These are phyloP conservation scores for Cutaneotrichosporon dermatis DNA, from an alignment of 1,284 basidiomycete species.

Conservation along the genomic window DNA sequence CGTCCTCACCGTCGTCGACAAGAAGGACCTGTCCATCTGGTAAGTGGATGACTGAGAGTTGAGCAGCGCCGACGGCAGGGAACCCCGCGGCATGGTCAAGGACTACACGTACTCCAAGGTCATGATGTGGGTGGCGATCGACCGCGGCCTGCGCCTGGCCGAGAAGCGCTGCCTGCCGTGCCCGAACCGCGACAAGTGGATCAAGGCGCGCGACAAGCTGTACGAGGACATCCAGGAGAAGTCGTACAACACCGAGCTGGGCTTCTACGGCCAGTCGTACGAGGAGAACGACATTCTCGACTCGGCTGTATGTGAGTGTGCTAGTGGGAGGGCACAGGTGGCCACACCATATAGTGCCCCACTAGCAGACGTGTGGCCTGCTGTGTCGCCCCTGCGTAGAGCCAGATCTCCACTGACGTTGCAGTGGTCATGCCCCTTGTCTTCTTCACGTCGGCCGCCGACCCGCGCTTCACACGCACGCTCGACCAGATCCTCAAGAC, in stretches of 20 bases:
- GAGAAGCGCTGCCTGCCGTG: conserved; percentile 68
- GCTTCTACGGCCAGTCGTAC: conserved; percentile 50
- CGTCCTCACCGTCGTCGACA: conserved; percentile 35
- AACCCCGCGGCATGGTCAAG: conserved; percentile 72
- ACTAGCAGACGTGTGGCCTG: too few relatives aligned
- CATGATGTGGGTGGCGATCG: conserved; percentile 91
- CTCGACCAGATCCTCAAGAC: conserved; percentile 73
- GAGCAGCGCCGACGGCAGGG: conserved; percentile 54
- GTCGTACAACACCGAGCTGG: conserved; percentile 50
- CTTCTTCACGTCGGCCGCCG: conserved; percentile 76
- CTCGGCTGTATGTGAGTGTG: conserved; percentile 38
- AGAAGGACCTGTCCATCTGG: conserved; percentile 61
- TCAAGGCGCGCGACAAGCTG: conserved; percentile 65
- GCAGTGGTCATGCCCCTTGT: conserved; percentile 49
- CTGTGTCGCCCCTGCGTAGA: too few relatives aligned
- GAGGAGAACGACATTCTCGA: conserved; percentile 51
- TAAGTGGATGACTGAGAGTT: conserved; percentile 29
- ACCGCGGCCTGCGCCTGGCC: conserved; percentile 79
- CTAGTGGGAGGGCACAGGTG: too few relatives aligned
- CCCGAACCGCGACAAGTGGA: conserved; percentile 59
- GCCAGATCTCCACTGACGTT: conserved; percentile 15
- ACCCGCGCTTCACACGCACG: conserved; percentile 79
- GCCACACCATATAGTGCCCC: too few relatives aligned
- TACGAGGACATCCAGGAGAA: conserved; percentile 71
- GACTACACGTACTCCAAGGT: conserved; percentile 89